Evolutionary conservation across 2,329 filamentous ascomycete genomes (phyloP).

Genomic region (Teratosphaeria zuluensis): DNA sequence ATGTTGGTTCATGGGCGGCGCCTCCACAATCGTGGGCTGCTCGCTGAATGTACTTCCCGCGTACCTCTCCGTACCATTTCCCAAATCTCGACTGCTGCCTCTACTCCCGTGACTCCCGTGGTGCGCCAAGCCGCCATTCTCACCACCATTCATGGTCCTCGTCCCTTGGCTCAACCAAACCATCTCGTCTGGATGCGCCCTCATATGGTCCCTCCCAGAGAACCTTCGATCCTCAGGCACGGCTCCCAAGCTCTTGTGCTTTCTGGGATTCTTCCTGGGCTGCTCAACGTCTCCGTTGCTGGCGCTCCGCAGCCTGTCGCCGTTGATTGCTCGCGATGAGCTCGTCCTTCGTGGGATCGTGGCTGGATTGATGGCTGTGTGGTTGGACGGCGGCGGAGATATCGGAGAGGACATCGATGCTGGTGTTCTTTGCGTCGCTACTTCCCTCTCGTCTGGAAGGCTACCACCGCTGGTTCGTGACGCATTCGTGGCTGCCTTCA

Average conservation of each 20-base stretch:
- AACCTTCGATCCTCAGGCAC: conserved; percentile 13
- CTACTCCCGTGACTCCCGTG: neutral
- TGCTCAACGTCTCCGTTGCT: conserved; percentile 5
- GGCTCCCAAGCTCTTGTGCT: conserved; percentile 16
- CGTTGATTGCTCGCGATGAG: conserved; percentile 46
- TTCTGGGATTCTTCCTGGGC: conserved; percentile 8
- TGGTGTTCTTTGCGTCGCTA: neutral
- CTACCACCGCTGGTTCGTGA: neutral
- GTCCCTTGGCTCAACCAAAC: conserved; percentile 19
- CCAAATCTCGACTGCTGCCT: neutral
- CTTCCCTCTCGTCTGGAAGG: neutral
- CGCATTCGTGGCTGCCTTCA: neutral
- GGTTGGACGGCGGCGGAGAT: neutral
- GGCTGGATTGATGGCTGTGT: conserved; percentile 16
- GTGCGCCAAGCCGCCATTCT: conserved; percentile 22
- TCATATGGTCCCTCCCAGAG: conserved; percentile 1
- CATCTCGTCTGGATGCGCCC: conserved; percentile 16
- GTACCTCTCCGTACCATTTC: conserved; percentile 1
- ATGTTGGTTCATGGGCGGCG: neutral
- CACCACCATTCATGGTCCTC: conserved; percentile 7
- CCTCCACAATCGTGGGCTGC: conserved; percentile 1
- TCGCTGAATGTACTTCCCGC: neutral
- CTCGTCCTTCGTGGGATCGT: conserved; percentile 64
- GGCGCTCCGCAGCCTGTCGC: conserved; percentile 14
- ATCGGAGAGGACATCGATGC: neutral